These are phyloP conservation scores for Clonostachys rosea DNA, from an alignment of 2,329 filamentous ascomycete species.

Conservation along the genomic window DNA sequence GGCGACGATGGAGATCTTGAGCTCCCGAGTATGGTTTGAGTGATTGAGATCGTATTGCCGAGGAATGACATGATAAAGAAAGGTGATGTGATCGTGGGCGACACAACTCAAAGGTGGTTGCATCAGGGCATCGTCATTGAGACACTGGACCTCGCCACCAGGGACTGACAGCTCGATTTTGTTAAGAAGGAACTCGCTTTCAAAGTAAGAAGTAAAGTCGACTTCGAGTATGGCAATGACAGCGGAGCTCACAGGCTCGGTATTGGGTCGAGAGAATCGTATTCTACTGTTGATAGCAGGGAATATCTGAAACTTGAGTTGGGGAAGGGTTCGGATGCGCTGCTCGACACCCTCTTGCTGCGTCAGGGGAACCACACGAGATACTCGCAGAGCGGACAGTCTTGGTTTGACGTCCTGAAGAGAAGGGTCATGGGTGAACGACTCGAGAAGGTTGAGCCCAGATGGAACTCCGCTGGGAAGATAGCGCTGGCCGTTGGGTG, in stretches of 20 bases:
- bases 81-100: constrained; percentile 70
- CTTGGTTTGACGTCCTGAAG: constrained; percentile 58
- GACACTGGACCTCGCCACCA: constrained; percentile 54
- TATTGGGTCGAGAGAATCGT: constrained; percentile 62
- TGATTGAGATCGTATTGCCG: constrained; percentile 23
- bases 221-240: constrained; percentile 69
- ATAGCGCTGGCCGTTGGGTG: constrained; percentile 48
- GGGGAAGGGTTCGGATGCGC: constrained; percentile 60
- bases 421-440: constrained; percentile 63
- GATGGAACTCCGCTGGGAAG: constrained; percentile 64
- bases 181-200: constrained; percentile 60
- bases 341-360: constrained; percentile 56
- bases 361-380: constrained; percentile 65
- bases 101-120: constrained; percentile 56
- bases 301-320: constrained; percentile 58
- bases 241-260: constrained; percentile 50
- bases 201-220: constrained; percentile 67
- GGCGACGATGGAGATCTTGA: constrained; percentile 58
- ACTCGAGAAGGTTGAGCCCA: constrained; percentile 72
- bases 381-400: constrained; percentile 70
- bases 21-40: constrained; percentile 30
- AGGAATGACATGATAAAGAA: constrained; percentile 64
- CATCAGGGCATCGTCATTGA: constrained; percentile 44
- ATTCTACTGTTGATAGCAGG: constrained; percentile 70
- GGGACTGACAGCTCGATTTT: constrained; percentile 52